Conservation (phyloP, 306 rosid genomes). For the Quercus alba region DNA sequence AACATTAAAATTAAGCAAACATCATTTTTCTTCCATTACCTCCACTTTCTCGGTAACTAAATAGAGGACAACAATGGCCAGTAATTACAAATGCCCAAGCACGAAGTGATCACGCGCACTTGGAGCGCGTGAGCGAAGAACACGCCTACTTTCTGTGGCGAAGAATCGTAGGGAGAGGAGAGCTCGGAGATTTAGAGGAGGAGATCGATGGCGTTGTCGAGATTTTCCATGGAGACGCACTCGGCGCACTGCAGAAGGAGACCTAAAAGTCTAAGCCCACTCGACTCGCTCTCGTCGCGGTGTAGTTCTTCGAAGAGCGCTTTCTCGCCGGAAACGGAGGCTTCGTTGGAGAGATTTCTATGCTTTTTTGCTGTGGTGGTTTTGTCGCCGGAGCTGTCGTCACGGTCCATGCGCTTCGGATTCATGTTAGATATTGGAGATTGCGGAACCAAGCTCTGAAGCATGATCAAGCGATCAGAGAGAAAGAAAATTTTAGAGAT, state of each 20-base stretch:
- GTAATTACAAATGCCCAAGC: slow-evolving; percentile 30
- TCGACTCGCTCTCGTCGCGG: slow-evolving; percentile 48
- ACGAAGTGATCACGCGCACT: slow-evolving; percentile 83
- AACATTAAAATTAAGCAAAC: too few relatives aligned
- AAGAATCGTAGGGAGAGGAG: slow-evolving; percentile 78
- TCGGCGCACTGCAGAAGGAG: slow-evolving; percentile 93
- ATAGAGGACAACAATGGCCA: too few relatives aligned
- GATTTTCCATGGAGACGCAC: slow-evolving; percentile 77
- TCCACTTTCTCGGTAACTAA: too few relatives aligned
- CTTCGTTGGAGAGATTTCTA: slow-evolving; percentile 29
- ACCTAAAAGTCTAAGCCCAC: slow-evolving; percentile 67
- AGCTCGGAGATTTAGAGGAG: slow-evolving; percentile 83
- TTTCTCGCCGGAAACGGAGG: slow-evolving; percentile 31
- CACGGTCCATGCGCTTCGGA: slow-evolving; percentile 61
- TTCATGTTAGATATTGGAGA: slow-evolving; percentile 60
- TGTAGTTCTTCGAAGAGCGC: slow-evolving; percentile 10
- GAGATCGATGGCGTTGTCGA: slow-evolving; percentile 68
- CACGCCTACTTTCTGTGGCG: slow-evolving; percentile 91
- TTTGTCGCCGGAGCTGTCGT: slow-evolving; percentile 20
- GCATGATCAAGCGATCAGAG: slow-evolving; percentile 59
- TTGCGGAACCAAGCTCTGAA: slow-evolving; percentile 79
- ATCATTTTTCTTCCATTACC: too few relatives aligned
- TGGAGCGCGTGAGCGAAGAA: slow-evolving; percentile 84
- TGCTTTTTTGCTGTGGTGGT: slow-evolving; percentile 38
- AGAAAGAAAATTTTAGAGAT: slow-evolving; percentile 4